Base-by-base conservation (phyloP, 1,284 basidiomycete species). In the Cronartium quercuum region DNA sequence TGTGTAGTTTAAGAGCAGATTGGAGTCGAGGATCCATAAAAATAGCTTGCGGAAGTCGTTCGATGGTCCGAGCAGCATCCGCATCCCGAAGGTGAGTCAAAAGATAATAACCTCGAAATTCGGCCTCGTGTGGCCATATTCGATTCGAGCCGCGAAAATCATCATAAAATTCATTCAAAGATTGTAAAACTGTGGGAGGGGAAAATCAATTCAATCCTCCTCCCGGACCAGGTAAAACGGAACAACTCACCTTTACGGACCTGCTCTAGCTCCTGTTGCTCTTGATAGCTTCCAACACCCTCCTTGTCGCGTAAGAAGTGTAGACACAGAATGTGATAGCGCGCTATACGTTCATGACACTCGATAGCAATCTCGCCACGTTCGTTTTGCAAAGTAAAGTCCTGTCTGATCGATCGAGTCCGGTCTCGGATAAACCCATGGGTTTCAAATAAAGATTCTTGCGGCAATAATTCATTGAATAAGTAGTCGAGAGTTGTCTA, bases 31-130 rank as follows among this genome's bases (percentile, higher is more conserved):
- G 89, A 78, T 93, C 86, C 13, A 84, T 83, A 69, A 88, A 86
- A 77, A 98, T 88, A 57, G 86, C 81, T 0, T 84, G 82, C 0
- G 94, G 91, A n/a, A 96, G 87, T 68, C 89, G 86, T 77, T 94
- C 84, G 6, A 83, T 84, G 57, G 84, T 83, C 64, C 93, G 83
- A 84, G 90, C 70, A 85, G 91, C 83, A 87, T 92, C 83, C 80
- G 88, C 83, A 87, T 94, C 91, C 47, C 92, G 88, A 55, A 96
- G 89, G 80, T 96, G 92, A 51, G 92, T 90, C 44, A 98, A 87
- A 44, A 94, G 88, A 81, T 95, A 91, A 83, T 98, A 98, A 0
- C 96, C 89, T 24, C 92, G 88, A 87, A 98, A 96, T 82, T 98
- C 95, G 63, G 96, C 87, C 81, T 98, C 94, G 15, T 89, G 85